Evolutionary conservation across 192 early-diverging fungal species (phyloP).

Genomic region (Pecoramyces ruminantium): DNA sequence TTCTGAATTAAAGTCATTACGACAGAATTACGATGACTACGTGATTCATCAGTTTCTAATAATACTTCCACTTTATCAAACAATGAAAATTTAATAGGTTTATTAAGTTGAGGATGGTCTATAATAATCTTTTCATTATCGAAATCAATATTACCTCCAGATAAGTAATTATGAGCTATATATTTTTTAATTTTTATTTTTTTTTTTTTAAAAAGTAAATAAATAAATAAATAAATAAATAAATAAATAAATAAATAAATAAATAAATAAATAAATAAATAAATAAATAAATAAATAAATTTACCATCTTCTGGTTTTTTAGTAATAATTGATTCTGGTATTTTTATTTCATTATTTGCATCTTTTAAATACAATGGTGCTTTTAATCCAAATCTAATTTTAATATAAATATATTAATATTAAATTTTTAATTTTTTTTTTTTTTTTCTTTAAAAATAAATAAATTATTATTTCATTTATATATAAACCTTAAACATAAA

Average conservation of each 20-base stretch:
- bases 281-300: too few species aligned
- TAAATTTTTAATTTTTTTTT: too few species aligned
- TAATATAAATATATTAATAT: constrained; percentile 6
- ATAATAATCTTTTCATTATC: not conserved
- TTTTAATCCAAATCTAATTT: constrained; percentile 41
- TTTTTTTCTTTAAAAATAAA: too few species aligned
- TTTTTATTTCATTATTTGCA: constrained; percentile 23
- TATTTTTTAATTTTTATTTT: too few species aligned
- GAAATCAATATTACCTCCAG: not conserved
- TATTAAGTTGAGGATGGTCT: not conserved
- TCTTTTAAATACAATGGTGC: constrained; percentile 53
- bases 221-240: too few species aligned
- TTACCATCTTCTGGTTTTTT: constrained; percentile 17
- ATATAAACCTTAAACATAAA: not conserved
- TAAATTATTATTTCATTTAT: too few species aligned
- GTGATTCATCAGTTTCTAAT: not conserved
- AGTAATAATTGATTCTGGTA: constrained; percentile 42
- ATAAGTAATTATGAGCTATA: not conserved
- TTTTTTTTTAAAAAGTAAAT: too few species aligned
- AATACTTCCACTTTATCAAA: not conserved
- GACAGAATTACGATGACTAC: not conserved
- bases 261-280: too few species aligned
- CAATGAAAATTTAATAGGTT: not conserved
- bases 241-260: too few species aligned
- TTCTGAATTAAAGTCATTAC: not conserved